Base-by-base conservation (phyloP, 78 protist genomes). In the slime mould (Dictyostelium discoideum) region DNA sequence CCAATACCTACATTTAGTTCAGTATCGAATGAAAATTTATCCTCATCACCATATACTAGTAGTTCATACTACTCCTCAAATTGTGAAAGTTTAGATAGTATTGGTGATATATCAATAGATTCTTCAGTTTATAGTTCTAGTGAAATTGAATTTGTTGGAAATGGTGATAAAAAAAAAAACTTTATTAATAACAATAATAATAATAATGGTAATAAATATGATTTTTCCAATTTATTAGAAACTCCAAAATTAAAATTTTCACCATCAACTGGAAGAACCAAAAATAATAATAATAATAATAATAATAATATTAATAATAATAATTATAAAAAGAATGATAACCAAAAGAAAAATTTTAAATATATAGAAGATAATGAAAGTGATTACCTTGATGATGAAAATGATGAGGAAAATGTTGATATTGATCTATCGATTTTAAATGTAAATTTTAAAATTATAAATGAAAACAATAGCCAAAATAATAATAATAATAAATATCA, bases 381-480 rank as follows among this genome's bases (percentile, higher is more conserved):
- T 29, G 40, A 54, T 54, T 16, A 16, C 22, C 0, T 14, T 22
- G 69, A 76, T 11, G 72, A 85, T 46, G 72, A 57, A n/a, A 60
- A 78, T 78, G 39, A 16, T 18, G 87, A 44, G 1, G 44, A 74
- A 74, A 9, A 26, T 44, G 67, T 16, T 20, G 94, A 81, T 67
- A 73, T 57, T 60, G 77, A 89, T 46, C 94, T 89, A 89, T 63
- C 78, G 26, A 13, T 79, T 24, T 60, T 78, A 74, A 87, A 76
- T 63, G 0, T 37, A 63, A 18, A 54, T 16, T 79, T 42, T 79
- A 87, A 50, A 50, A 54, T 82, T 24, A 50, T 29, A 54, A 54
- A 39, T 4, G 72, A 82, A 14, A 42, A 40, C 13, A 76, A 29
- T 24, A 50, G 29, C 8, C 29, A 86, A 3, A 10, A 9, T 3